Evolutionary conservation across 345 rosid species (phyloP), one percentile per base, ranked within the genome.

Genomic region (Fremontodendron californicum): DNA sequence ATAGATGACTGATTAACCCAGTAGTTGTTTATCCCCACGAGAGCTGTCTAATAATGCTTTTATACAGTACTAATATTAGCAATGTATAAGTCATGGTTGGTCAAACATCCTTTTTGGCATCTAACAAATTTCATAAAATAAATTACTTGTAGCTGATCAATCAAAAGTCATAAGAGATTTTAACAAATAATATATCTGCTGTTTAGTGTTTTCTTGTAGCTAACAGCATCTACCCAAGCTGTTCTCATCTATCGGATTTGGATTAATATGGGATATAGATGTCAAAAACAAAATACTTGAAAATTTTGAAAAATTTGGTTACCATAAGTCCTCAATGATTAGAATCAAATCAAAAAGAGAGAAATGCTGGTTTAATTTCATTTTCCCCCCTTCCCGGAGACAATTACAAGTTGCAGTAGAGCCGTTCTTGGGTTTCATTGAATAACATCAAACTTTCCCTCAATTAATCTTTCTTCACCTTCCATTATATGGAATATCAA

Each of bases 361-460:
- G 27, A 64, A 54, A 62, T 19, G 16, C 4, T n/a, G 9, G 37
- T 13, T 35, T 37, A 57, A 11, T 49, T 63, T 68, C 45, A 16
- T 60, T 54, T 6, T 27, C 23, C 48, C 55, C 5, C 1, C 9
- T 39, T 43, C 70, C 9, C 27, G 73, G 63, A 75, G 60, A 75
- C 80, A 78, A 63, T 54, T 70, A 58, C 23, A 71, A 15, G 64
- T 37, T 64, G 57, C 23, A 71, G 11, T 62, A 16, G 39, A 77
- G 84, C 82, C 82, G 57, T 61, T 75, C 79, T 77, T 58, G 83
- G 83, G 85, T 69, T 57, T 52, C 79, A 68, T 33, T 75, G 29
- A 54, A 42, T 54, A 33, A 31, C 63, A 61, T 23, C 37, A 69
- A n/a, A 42, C 29, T 39, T 33, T 43, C 61, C 45, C 31, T 16